A percentile compares a stretch with the other conserved stretches of the same genome.
These are phyloP conservation scores for Neopestalotiopsis sp. DNA, from an alignment of 2,329 filamentous ascomycete species.

Conservation along the genomic window DNA sequence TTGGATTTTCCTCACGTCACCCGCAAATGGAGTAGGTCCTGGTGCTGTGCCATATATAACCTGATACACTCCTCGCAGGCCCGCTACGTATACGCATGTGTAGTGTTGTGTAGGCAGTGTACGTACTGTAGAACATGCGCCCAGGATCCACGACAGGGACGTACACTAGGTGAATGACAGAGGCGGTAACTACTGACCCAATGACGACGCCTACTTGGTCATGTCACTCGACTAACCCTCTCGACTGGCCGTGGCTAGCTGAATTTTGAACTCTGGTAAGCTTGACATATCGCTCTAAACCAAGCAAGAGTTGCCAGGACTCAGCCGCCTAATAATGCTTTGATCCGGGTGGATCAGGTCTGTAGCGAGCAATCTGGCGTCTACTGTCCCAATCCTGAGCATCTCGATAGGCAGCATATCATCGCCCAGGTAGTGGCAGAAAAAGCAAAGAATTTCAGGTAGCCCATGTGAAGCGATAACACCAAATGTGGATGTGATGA, in stretches of 20 bases:
- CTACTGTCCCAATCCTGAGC: background rate
- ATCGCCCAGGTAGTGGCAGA: background rate
- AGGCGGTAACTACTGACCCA: constrained; percentile 8
- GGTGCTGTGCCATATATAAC: constrained; percentile 19
- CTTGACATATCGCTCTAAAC: background rate
- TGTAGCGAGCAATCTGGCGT: background rate
- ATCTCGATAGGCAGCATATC: no score
- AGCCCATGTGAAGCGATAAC: no score
- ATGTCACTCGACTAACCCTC: constrained; percentile 16
- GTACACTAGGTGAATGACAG: background rate
- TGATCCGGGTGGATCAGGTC: constrained; percentile 14
- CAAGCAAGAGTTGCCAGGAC: background rate
- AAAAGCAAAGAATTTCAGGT: background rate
- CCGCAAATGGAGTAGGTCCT: constrained; percentile 17
- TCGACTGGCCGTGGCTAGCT: background rate
- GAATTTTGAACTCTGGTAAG: background rate
- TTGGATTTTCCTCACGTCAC: constrained; percentile 18
- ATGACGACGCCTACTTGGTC: constrained; percentile 18
- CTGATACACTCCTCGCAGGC: constrained; percentile 23
- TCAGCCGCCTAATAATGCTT: background rate
- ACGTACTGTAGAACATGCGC: background rate
- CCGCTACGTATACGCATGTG: constrained; percentile 15
- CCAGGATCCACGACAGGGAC: background rate
- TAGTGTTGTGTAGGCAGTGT: no score
- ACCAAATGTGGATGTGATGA: no score